Percentiles rank a stretch among this genome's conserved stretches.
Conservation (phyloP, 1,284 basidiomycete genomes). For the Boletus nobilissimus region DNA sequence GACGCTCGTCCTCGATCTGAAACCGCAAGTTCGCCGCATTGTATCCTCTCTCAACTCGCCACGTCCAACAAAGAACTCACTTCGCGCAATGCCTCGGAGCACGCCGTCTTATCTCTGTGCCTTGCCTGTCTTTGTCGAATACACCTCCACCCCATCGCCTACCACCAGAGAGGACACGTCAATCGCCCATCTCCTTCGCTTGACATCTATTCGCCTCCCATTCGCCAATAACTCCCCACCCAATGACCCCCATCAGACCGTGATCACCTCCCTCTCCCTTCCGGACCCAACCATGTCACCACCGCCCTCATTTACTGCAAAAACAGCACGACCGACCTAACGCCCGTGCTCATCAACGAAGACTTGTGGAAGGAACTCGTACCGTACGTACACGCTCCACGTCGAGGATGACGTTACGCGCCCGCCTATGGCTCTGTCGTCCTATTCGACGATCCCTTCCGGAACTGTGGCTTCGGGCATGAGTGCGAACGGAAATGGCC, state of each 20-base stretch:
- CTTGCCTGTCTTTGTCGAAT: conserved; percentile 44
- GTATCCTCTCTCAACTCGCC: conserved; percentile 44
- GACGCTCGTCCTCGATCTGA: conserved; percentile 12
- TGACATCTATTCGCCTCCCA: background rate
- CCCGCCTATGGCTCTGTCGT: conserved; percentile 19
- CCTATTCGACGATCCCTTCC: too few relatives aligned
- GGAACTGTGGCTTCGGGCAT: too few relatives aligned
- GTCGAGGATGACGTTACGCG: conserved; percentile 43
- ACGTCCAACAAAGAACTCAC: conserved; percentile 47
- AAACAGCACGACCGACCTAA: conserved; percentile 41
- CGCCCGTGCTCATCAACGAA: conserved; percentile 41
- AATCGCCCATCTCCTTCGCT: background rate
- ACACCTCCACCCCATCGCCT: conserved; percentile 29
- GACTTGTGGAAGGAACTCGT: conserved; percentile 47
- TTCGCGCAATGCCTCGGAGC: conserved; percentile 40
- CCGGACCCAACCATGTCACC: conserved; percentile 35
- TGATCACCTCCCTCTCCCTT: conserved; percentile 33
- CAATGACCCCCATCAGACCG: background rate
- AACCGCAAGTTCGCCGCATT: conserved; percentile 12
- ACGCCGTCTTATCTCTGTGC: conserved; percentile 44
- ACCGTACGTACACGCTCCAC: conserved; percentile 44
- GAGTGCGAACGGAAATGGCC: too few relatives aligned
- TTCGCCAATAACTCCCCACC: background rate
- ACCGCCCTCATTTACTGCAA: conserved; percentile 44
- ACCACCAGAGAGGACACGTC: too few relatives aligned